phyloP scores from a whole-genome alignment of 1,284 basidiomycete species.

The Stygiomarasmius scandens region DNA sequence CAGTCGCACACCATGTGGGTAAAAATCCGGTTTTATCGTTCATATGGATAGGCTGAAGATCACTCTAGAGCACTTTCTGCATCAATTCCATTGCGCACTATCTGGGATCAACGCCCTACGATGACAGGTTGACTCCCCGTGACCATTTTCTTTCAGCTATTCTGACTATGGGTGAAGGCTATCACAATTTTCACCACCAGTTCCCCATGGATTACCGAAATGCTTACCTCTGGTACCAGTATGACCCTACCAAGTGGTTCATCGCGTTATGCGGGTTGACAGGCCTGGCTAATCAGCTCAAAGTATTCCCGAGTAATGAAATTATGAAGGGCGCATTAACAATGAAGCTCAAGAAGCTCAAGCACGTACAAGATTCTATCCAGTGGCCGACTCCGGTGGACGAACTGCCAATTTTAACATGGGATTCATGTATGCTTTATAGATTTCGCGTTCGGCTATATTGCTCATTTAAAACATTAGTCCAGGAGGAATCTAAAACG shows the following conservation, averaged over 20 bases:
- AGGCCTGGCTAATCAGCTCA: slow-evolving; percentile 78
- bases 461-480: slow-evolving; percentile 34
- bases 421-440: slow-evolving; percentile 72
- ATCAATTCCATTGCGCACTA: slow-evolving; percentile 92
- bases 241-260: slow-evolving; percentile 76
- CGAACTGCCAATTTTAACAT: slow-evolving; percentile 76
- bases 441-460: neutral
- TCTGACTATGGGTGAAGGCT: slow-evolving; percentile 89
- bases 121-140: slow-evolving; percentile 81
- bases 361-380: slow-evolving; percentile 65
- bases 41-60: slow-evolving; percentile 4
- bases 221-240: slow-evolving; percentile 73
- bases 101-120: slow-evolving; percentile 83
- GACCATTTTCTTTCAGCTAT: slow-evolving; percentile 88
- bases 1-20: slow-evolving; percentile 81
- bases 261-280: slow-evolving; percentile 66
- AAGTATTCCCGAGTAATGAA: slow-evolving; percentile 86
- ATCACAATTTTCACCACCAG: slow-evolving; percentile 91
- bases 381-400: slow-evolving; percentile 69
- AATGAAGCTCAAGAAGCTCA: slow-evolving; percentile 82
- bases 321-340: slow-evolving; percentile 80
- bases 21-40: neutral
- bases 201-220: slow-evolving; percentile 53
- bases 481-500: slow-evolving; percentile 68
- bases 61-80: slow-evolving; percentile 75